Evolutionary conservation across 2,329 filamentous ascomycete species (phyloP).

Genomic region (Alternaria infectoria): DNA sequence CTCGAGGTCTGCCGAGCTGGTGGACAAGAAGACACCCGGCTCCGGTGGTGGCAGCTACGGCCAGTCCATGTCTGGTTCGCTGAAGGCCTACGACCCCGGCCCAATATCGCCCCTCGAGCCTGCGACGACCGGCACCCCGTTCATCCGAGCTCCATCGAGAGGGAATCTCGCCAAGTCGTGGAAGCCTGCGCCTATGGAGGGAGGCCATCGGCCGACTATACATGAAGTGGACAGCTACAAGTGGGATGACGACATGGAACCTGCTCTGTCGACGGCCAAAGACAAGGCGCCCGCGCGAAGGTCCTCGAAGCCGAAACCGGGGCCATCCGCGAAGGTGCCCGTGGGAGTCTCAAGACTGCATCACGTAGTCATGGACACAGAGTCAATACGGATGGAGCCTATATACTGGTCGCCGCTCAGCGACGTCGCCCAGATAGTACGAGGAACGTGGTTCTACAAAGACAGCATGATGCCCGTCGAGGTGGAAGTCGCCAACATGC

Average conservation of each 20-base stretch:
- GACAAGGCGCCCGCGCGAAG: conserved; percentile 34
- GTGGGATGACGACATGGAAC: conserved; percentile 54
- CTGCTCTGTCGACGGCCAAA: conserved; percentile 38
- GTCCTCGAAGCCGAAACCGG: conserved; percentile 31
- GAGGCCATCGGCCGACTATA: conserved; percentile 43
- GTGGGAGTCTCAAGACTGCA: conserved; percentile 92
- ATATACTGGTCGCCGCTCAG: conserved; percentile 98
- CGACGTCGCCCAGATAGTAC: conserved; percentile 79
- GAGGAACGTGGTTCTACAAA: conserved; percentile 97
- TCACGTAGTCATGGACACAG: conserved; percentile 77
- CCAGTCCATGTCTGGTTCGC: conserved; percentile 32
- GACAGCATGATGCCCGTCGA: conserved; percentile 93
- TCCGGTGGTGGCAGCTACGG: conserved; percentile 33
- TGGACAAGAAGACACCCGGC: conserved; percentile 27
- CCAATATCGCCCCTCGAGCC: conserved; percentile 39
- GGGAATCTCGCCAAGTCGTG: conserved; percentile 39
- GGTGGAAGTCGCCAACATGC: conserved; percentile 82
- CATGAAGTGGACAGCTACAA: conserved; percentile 55
- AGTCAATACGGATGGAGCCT: conserved; percentile 76
- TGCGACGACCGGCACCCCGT: conserved; percentile 57
- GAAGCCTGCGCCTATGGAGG: conserved; percentile 30
- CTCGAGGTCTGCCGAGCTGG: conserved; percentile 38
- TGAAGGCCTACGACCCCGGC: conserved; percentile 38
- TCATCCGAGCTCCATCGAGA: conserved; percentile 57
- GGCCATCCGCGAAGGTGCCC: conserved; percentile 67